Conservation (phyloP, 2,329 filamentous ascomycete genomes). For the Chalaropsis ovoidea region DNA sequence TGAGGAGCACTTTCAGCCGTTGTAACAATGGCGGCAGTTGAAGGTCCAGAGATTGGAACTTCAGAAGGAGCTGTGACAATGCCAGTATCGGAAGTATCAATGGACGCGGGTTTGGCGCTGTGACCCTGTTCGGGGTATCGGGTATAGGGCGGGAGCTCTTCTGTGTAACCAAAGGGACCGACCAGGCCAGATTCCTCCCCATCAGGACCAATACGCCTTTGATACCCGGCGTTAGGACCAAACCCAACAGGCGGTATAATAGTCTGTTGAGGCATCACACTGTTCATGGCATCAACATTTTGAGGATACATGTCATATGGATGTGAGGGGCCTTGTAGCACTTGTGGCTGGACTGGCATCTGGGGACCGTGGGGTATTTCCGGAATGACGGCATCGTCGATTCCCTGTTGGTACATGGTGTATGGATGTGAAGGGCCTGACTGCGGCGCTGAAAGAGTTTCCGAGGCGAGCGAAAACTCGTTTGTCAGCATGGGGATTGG, state of each 20-base stretch:
- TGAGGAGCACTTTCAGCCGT: slow-evolving; percentile 10
- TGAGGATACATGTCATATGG: slow-evolving; percentile 80
- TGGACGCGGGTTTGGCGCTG: slow-evolving; percentile 40
- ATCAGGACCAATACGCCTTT: slow-evolving; percentile 62
- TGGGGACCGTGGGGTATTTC: background rate
- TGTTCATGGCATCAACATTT: slow-evolving; percentile 62
- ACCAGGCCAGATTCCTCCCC: slow-evolving; percentile 88
- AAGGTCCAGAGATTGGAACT: background rate
- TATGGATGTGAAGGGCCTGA: slow-evolving; percentile 25
- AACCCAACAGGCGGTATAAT: slow-evolving; percentile 61
- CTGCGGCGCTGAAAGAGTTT: slow-evolving; percentile 16
- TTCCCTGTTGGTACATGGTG: slow-evolving; percentile 25
- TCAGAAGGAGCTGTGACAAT: slow-evolving; percentile 16
- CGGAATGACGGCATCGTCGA: slow-evolving; percentile 15
- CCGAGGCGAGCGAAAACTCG: slow-evolving; percentile 21
- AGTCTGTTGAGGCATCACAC: slow-evolving; percentile 36
- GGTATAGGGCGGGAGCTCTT: slow-evolving; percentile 85
- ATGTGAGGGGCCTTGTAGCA: slow-evolving; percentile 55
- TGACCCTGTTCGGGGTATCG: slow-evolving; percentile 70
- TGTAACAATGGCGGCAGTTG: slow-evolving; percentile 18
- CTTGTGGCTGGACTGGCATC: slow-evolving; percentile 11
- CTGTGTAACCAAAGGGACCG: slow-evolving; percentile 76
- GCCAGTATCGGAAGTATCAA: slow-evolving; percentile 12
- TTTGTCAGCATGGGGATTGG: slow-evolving; percentile 16
- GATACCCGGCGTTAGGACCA: slow-evolving; percentile 55